Percentiles rank a stretch among this genome's conserved stretches.
Conservation (phyloP, 371 early-diverging fungal genomes). For the Rhizopus arrhizus region DNA sequence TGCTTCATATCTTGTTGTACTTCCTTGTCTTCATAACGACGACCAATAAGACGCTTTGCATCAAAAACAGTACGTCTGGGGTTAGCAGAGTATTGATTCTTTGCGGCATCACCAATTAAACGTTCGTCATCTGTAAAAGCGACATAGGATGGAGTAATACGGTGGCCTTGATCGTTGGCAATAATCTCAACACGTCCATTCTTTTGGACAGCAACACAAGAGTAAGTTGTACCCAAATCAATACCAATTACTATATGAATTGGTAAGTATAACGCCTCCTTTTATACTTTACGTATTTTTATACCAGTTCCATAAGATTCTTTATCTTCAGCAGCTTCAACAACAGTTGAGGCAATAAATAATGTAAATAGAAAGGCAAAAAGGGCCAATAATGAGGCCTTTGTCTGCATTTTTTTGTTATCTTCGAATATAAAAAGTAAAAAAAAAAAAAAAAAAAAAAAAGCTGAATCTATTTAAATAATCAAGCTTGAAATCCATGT, state of each 20-base stretch:
- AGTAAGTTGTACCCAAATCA: constrained; percentile 99
- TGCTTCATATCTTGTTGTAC: constrained; percentile 88
- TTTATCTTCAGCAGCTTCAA: constrained; percentile 43
- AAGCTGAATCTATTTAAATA: constrained; percentile 13
- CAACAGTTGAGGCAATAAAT: constrained; percentile 36
- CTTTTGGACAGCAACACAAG: constrained; percentile 94
- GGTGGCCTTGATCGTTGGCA: constrained; percentile 78
- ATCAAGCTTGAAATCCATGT: constrained; percentile 34
- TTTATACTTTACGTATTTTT: background rate
- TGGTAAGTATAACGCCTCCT: too few relatives aligned
- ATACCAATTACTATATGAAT: constrained; percentile 48
- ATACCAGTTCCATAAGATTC: constrained; percentile 58
- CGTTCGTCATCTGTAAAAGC: constrained; percentile 83
- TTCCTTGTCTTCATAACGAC: constrained; percentile 81
- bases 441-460: constrained; percentile 24
- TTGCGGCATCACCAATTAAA: constrained; percentile 88
- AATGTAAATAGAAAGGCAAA: constrained; percentile 46
- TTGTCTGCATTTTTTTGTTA: constrained; percentile 40
- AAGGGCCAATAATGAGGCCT: constrained; percentile 51
- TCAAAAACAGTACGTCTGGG: constrained; percentile 92
- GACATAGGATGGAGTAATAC: constrained; percentile 91
- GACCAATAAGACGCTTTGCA: constrained; percentile 94
- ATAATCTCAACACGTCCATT: constrained; percentile 87
- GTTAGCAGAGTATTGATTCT: constrained; percentile 81
- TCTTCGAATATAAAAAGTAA: constrained; percentile 19